Percentiles rank a stretch among this genome's conserved stretches.
Conservation (phyloP, 2,329 filamentous ascomycete species). For the Rhynchosporium graminicola region DNA sequence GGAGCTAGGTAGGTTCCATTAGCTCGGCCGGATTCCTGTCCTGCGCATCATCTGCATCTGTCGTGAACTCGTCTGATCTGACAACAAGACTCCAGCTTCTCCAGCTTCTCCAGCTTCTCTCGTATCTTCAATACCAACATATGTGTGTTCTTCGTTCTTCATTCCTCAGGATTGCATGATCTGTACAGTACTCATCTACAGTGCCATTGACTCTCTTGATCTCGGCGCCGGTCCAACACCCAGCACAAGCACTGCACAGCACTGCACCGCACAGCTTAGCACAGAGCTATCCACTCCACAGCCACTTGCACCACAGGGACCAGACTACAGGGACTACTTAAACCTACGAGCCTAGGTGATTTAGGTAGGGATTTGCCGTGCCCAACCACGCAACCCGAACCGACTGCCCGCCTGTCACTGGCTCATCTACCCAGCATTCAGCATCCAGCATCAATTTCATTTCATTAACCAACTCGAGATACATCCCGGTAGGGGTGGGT, state of each 20-base stretch:
- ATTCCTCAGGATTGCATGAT: background rate
- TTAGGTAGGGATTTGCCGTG: background rate
- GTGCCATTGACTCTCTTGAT: too few species aligned
- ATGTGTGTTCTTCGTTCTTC: background rate
- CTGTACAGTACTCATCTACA: background rate
- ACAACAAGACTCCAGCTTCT: background rate
- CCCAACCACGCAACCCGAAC: background rate
- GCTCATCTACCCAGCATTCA: background rate
- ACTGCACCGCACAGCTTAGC: background rate
- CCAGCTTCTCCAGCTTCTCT: background rate
- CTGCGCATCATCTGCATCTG: background rate
- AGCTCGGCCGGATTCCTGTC: too few species aligned
- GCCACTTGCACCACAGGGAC: too few species aligned
- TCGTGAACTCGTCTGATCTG: background rate
- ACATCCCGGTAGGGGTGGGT: slow-evolving; percentile 7
- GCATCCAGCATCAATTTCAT: too few species aligned
- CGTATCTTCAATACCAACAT: background rate
- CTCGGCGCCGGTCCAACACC: too few species aligned
- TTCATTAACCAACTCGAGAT: slow-evolving; percentile 6
- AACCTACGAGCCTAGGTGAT: too few species aligned
- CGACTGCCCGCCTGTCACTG: slow-evolving; percentile 3
- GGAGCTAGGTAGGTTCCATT: too few species aligned
- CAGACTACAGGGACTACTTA: too few species aligned
- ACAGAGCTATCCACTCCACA: too few species aligned
- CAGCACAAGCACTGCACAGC: background rate